Evolutionary conservation across 495 filamentous ascomycete genomes (phyloP), one percentile per base, ranked within the genome.

Genomic region (Melanomma pulvis-pyrius): DNA sequence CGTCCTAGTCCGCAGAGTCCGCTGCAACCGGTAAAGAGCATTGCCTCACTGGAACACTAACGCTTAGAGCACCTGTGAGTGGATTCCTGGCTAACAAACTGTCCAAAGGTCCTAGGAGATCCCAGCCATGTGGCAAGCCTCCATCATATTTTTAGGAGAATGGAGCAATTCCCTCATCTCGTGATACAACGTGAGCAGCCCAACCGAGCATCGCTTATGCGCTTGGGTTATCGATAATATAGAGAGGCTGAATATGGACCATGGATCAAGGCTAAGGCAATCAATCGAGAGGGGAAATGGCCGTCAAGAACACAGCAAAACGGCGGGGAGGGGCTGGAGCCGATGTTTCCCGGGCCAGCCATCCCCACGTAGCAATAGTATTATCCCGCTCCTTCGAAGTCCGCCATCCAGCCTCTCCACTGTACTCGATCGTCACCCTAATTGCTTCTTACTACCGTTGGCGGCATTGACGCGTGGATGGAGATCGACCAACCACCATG

Each of bases 391-490:
- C 28, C n/a, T 49, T 54, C 34, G 30, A 11, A 17, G 21, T 24
- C 54, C 44, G 9, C 52, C 39, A 51, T 32, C 52, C 39, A 51
- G 39, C 51, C 34, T 56, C 46, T 21, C 36, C 9, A n/a, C 34
- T 50, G 26, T 30, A 28, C 41, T 51, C 21, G 19, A 44, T 12
- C 61, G 22, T 30, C 36, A 22, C 26, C 21, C 19, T 22, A 52
- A 0, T 19, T n/a, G 5, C 17, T 63, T 55, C 28, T 22, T 11
- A 15, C 19, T 36, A 2, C 5, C 41, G 39, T 44, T 30, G n/a
- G 8, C n/a, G 39, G 8, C 4, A 44, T 44, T 44, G 48, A 57
- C 61, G 61, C 51, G 39, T 56, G 61, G 61, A 57, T 64, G 25
- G 41, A 55, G 30, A 48, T 59, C 56, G 11, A 50, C 39, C 39